Evolutionary conservation across 78 protist species (phyloP), one percentile per base, ranked within the genome.

Genomic region (Paratrimastix pyriformis): DNA sequence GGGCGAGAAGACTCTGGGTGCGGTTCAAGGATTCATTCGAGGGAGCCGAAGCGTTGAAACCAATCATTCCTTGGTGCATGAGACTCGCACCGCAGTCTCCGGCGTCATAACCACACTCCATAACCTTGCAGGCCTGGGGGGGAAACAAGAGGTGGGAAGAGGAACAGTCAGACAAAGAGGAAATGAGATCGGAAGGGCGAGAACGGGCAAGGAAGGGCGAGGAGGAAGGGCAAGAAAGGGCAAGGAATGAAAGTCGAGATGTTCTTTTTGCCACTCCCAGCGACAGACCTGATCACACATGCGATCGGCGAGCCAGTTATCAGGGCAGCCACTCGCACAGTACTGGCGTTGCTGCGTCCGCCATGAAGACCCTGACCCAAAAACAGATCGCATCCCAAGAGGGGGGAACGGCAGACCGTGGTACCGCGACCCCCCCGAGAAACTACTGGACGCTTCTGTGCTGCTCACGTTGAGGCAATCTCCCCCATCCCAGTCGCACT

Each of bases 401-500:
- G 38, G 5, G 35, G 3, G 3, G 18, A 35, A 32, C 26, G 13
- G 64, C 33, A 9, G 44, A 65, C 24, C 52, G n/a, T n/a, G 6
- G 70, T 9, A 65, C 7, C 50, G 37, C 70, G 42, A 26, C 29
- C 44, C 7, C n/a, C 45, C 7, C 5, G 52, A 40, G 37, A 30
- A 75, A 48, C 80, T 29, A 0, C 45, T 7, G 2, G 57, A 0
- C 32, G 78, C n/a, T n/a, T n/a, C 1, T 9, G 48, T 13, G 15
- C 39, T 42, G 42, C 42, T 15, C 15, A 15, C 29, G 42, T 71
- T 71, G 13, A 40, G 0, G 64, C 96, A 92, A 38, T 92, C 96
- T 24, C 90, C 91, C 0, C 75, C 90, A 74, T 92, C 96, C 15
- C 40, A 92, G 46, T 86, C 90, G 45, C 96, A 92, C 32, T 55